Evolutionary conservation across 2,329 filamentous ascomycete genomes (phyloP), one percentile per base, ranked within the genome.

Genomic region (Diatrype stigma): DNA sequence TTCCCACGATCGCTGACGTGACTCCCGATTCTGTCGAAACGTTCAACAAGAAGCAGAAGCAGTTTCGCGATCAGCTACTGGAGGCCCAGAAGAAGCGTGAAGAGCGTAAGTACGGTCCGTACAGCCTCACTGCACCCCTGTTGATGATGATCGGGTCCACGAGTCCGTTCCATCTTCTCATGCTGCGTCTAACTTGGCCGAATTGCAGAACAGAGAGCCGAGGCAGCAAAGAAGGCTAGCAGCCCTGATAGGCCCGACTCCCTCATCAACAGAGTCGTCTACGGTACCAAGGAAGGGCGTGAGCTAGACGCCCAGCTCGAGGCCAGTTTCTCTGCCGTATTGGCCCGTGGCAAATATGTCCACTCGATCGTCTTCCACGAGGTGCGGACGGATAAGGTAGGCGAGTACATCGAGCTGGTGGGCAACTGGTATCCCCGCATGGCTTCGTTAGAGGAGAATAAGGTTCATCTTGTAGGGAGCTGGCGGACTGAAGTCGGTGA

Each of bases 401-500:
- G 96, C 56, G 93, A 97, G 65, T 99, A 99, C 67, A 86, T 93
- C 47, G 80, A 93, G 52, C 78, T 97, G 46, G 90, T 97, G 14
- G 90, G 94, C 53, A 78, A 81, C 35, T 97, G 90, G 88, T 99
- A 99, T 67, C 93, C 94, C 8, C 84, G 82, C 66, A 91, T 97
- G 80, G 94, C 94, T 44, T 79, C 81, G 53, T 80, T 85, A 59
- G 85, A 88, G 19, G 87, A 94, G 73, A 96, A 97, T 73, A 93
- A 93, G 73, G 93, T 99, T 60, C 86, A 99, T 70, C 76, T 99
- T 51, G 94, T 99, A 6, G 94, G 94, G 63, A 97, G 93, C 77
- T 99, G 94, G 94, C 85, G 93, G 70, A 96, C 92, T 16, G 94
- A 99, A 70, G 92, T 99, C 47, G 94, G 94, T 55, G 93, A 99